Percentiles rank a stretch among this genome's conserved stretches.
Conservation (phyloP, 139 green algal genomes). For the Chlorella sp. region DNA sequence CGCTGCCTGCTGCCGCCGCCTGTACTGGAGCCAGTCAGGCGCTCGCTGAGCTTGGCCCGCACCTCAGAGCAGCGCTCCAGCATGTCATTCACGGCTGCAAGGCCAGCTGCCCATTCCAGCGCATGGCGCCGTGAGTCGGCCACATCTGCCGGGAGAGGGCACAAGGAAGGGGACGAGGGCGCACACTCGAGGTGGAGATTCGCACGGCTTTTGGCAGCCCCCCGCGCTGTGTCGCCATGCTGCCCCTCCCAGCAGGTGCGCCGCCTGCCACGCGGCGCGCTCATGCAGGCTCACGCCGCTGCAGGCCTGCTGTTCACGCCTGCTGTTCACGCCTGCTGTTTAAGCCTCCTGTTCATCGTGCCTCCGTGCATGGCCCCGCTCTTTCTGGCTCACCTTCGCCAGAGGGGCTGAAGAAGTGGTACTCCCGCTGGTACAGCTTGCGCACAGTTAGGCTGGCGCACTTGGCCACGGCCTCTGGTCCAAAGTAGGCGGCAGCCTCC, state of each 20-base stretch:
- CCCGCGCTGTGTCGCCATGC: not conserved
- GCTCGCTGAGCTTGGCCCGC: conserved; percentile 19
- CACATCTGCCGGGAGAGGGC: not conserved
- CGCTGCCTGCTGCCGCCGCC: not conserved
- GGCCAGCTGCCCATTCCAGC: conserved; percentile 20
- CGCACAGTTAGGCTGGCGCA: conserved; percentile 7
- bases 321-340: too few species aligned
- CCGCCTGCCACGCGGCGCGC: too few species aligned
- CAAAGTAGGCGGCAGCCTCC: not conserved
- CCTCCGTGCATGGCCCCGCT: too few species aligned
- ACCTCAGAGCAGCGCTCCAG: not conserved
- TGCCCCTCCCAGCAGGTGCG: not conserved
- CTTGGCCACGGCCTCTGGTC: not conserved
- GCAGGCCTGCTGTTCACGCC: too few species aligned
- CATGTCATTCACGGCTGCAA: conserved; percentile 10
- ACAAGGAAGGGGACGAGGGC: not conserved
- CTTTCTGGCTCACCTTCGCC: not conserved
- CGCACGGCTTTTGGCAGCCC: not conserved
- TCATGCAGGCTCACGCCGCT: too few species aligned
- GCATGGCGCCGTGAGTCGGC: conserved; percentile 18
- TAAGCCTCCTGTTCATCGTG: too few species aligned
- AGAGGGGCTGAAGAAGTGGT: conserved; percentile 3
- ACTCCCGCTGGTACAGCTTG: conserved; percentile 29
- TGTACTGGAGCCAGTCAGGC: not conserved
- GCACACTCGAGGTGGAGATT: not conserved